Conservation (phyloP, 148 eudicot species). For the Rhododendron kiyosumense region DNA sequence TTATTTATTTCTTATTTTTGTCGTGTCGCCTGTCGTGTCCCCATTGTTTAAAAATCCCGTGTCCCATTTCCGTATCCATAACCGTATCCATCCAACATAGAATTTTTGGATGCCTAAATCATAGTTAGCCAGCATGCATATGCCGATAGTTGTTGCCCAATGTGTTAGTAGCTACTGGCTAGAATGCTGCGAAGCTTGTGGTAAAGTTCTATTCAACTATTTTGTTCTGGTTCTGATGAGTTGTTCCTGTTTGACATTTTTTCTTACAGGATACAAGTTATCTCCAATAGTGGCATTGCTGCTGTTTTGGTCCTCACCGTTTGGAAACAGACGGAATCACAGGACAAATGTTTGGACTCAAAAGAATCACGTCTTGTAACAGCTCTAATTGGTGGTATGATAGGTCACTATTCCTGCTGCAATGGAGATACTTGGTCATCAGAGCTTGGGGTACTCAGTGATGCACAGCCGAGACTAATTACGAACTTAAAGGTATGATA, state of each 20-base stretch:
- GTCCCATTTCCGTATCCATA: not conserved
- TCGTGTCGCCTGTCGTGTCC: not conserved
- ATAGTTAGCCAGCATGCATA: not conserved
- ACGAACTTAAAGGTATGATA: constrained; percentile 73
- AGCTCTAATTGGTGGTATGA: constrained; percentile 67
- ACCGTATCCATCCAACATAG: too few species aligned
- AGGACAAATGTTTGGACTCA: constrained; percentile 73
- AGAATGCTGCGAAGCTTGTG: not conserved
- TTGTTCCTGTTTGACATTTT: not conserved
- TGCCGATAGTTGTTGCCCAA: not conserved
- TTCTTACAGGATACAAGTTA: constrained; percentile 71
- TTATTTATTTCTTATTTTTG: too few species aligned
- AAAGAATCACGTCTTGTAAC: constrained; percentile 63
- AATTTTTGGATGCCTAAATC: too few species aligned
- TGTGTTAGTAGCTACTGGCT: not conserved
- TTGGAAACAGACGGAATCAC: constrained; percentile 53
- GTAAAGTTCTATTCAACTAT: not conserved
- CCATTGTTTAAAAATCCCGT: not conserved
- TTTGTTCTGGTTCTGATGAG: not conserved
- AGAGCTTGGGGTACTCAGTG: constrained; percentile 88
- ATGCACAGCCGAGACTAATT: constrained; percentile 70
- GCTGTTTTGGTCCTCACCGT: constrained; percentile 43
- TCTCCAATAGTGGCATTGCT: constrained; percentile 70
- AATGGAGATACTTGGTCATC: constrained; percentile 99
- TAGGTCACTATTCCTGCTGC: constrained; percentile 87